Base-by-base conservation (phyloP, 192 early-diverging fungal genomes). In the Backusella australiensis region DNA sequence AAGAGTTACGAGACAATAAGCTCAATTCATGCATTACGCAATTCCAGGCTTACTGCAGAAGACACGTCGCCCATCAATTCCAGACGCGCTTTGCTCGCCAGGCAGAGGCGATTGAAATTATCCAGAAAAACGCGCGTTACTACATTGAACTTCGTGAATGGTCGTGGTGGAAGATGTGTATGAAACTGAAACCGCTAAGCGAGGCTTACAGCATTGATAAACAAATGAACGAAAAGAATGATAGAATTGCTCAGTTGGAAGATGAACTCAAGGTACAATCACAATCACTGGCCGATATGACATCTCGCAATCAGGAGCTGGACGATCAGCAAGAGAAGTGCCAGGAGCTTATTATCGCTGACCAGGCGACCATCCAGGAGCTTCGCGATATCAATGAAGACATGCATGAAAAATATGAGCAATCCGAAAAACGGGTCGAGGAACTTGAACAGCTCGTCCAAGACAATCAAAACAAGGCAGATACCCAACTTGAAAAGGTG, bases 131-230 rank as follows among this genome's bases (percentile, higher is more conserved):
- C 70, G 94, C 96, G 1, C 90, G 97, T 23, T 86, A 96, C 19
- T 97, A 96, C 81, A 91, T 97, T 59, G 84, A 91, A 44, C 87
- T 98, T 15, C 89, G 93, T 34, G 94, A 97, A 87, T 97, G 96
- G 95, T 85, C 93, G 23, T 99, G 97, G 97, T 97, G 96, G 96
- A 92, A 92, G 74, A 91, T 98, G 46, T 99, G 96, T 84, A 89
- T 91, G 74, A 94, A 67, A 21, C 29, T 80, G 9, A 80, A 75
- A 29, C 75, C 78, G 6, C 66, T 79, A 1, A 74, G 56, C 44
- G 78, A 46, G 6, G 66, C 69, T 7, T 79, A 76, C 21, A 17
- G 65, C 1, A 49, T 72, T 26, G 74, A 80, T 59, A 34, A 32
- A 36, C 69, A 69, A 8, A 72, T 75, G 34, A 71, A 75, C 6